Evolutionary conservation across 2,329 filamentous ascomycete genomes (phyloP).

Genomic region (Aureobasidium sp.): DNA sequence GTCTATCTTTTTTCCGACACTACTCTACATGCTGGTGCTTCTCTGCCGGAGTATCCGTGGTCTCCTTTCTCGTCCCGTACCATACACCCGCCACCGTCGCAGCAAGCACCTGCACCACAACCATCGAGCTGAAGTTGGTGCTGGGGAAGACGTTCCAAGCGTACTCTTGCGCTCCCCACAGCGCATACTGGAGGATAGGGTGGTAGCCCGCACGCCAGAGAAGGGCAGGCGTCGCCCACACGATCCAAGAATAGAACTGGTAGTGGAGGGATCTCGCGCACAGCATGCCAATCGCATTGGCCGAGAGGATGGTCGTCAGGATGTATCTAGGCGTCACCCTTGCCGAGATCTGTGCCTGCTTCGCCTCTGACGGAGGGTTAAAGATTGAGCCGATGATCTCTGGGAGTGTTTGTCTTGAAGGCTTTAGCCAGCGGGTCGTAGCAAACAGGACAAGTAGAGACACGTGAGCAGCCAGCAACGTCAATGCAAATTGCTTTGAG

Average conservation of each 20-base stretch:
- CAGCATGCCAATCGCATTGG: conserved; percentile 71
- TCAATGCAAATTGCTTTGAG: conserved; percentile 59
- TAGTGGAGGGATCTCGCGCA: conserved; percentile 88
- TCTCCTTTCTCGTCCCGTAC: conserved; percentile 46
- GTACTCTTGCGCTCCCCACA: conserved; percentile 80
- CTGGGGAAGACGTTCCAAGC: conserved; percentile 95
- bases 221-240: conserved; percentile 81
- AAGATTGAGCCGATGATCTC: conserved; percentile 47
- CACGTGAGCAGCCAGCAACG: conserved; percentile 59
- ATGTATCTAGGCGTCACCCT: conserved; percentile 65
- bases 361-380: conserved; percentile 39
- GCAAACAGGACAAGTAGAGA: conserved; percentile 61
- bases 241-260: conserved; percentile 89
- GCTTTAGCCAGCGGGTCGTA: conserved; percentile 63
- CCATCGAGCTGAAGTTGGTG: conserved; percentile 54
- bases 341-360: conserved; percentile 51
- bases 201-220: conserved; percentile 71
- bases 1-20: background rate
- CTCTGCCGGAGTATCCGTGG: conserved; percentile 17
- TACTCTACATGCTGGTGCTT: conserved; percentile 18
- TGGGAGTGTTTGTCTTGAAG: conserved; percentile 53
- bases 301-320: conserved; percentile 67
- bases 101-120: conserved; percentile 65
- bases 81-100: conserved; percentile 59
- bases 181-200: conserved; percentile 56